Evolutionary conservation across 108 stramenopile species (phyloP), one percentile per base, ranked within the genome.

Genomic region (Cyclostephanos invisitatus): DNA sequence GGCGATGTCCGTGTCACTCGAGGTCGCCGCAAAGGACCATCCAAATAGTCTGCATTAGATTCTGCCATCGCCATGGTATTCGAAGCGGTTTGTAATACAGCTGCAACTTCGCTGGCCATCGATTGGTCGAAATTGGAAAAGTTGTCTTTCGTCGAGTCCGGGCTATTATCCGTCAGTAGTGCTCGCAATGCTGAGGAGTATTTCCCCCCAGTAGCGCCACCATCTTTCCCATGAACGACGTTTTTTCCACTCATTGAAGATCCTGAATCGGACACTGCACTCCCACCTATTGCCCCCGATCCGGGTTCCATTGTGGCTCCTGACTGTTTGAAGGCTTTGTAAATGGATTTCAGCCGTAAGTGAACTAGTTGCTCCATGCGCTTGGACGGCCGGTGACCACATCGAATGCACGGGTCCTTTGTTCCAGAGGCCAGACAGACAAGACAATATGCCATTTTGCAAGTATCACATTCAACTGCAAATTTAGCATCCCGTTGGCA

Each of bases 391-490:
- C 93, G 82, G 67, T 91, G 91, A 27, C 91, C 91, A 72, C 96
- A 96, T 40, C 93, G 77, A 11, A 94, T 90, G 68, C 96, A 96
- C 9, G 92, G 88, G 68, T 96, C 95, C 64, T 96, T 96, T 35
- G 83, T 87, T 20, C 93, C 96, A 57, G 85, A 84, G 17, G 93
- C 93, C 21, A 96, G 79, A 67, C 96, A 96, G 35, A 96, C 93
- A 27, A 96, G 82, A 58, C 96, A 96, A 67, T 94, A 96, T 4
- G 90, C 86, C 66, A 96, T 81, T 72, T 83, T 85, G 57, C 96
- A 96, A 1, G 91, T 96, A 74, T 94, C 93, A 70, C 96, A 96
- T 55, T 96, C 96, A n/a, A 96, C 93, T 35, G 93, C 96, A 85
- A 96, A 96, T 74, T 96, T 96, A 32, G 91, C 91, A 82, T 96